These are phyloP conservation scores for Xanthoceras sorbifolium DNA, from an alignment of 345 rosid genomes.

Conservation along the genomic window DNA sequence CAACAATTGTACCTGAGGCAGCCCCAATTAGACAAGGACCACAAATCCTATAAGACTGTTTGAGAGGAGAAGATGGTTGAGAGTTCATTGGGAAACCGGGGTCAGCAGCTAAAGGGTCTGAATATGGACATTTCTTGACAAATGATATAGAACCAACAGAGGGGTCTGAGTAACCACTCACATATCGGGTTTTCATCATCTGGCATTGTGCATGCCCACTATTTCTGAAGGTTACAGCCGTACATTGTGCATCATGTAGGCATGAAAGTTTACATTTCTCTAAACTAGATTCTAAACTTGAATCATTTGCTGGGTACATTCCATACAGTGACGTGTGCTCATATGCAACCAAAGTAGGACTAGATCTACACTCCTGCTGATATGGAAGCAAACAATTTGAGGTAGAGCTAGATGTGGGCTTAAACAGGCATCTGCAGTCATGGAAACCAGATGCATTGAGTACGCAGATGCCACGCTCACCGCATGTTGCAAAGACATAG, in stretches of 20 bases:
- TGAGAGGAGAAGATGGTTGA: constrained; percentile 25
- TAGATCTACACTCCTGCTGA: constrained; percentile 42
- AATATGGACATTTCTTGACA: constrained; percentile 65
- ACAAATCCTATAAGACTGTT: constrained; percentile 37
- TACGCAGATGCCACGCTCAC: constrained; percentile 61
- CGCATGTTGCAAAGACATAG: constrained; percentile 78
- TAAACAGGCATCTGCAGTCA: constrained; percentile 59
- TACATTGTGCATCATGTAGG: constrained; percentile 45
- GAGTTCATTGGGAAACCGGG: constrained; percentile 36
- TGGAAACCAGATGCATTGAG: constrained; percentile 48
- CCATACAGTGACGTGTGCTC: constrained; percentile 60
- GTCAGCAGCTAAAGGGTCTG: constrained; percentile 65
- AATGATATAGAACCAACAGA: constrained; percentile 59
- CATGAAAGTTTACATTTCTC: constrained; percentile 57
- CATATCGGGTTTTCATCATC: constrained; percentile 47
- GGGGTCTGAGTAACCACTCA: constrained; percentile 71
- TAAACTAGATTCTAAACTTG: constrained; percentile 41
- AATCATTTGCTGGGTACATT: constrained; percentile 66
- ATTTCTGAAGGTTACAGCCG: constrained; percentile 63
- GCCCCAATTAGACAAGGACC: constrained; percentile 63
- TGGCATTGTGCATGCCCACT: constrained; percentile 56
- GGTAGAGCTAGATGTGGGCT: constrained; percentile 27
- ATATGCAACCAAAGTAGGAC: constrained; percentile 43
- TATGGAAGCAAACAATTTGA: constrained; percentile 54
- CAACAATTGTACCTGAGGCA: constrained; percentile 48